Percentiles rank a stretch among this genome's conserved stretches.
phyloP scores from a whole-genome alignment of 2,329 filamentous ascomycete genomes.

The Emergomyces orientalis region DNA sequence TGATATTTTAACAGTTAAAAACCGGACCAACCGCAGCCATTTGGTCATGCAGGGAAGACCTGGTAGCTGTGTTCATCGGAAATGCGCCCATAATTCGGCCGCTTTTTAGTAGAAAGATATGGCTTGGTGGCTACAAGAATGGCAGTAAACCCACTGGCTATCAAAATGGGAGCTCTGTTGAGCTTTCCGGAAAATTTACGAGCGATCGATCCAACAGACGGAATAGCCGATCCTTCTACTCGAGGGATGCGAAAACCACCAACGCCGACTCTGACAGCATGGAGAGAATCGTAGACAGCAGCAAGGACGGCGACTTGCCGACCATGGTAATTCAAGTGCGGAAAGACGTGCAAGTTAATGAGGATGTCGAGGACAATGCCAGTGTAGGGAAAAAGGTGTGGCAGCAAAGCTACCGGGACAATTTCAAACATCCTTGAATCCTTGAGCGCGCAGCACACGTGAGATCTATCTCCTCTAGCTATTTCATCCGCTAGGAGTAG shows the following conservation, averaged over 20 bases:
- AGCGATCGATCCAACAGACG: neutral
- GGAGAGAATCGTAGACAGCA: constrained; percentile 1
- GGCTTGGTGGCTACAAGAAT: constrained; percentile 3
- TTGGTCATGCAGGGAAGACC: constrained; percentile 34
- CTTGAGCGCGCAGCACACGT: too few relatives aligned
- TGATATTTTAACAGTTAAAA: constrained; percentile 2
- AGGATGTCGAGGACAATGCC: neutral
- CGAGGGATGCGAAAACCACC: neutral
- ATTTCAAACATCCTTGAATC: neutral
- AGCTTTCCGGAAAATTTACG: constrained; percentile 1
- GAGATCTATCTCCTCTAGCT: neutral
- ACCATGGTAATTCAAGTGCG: constrained; percentile 5
- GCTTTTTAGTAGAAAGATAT: constrained; percentile 3
- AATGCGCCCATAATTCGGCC: constrained; percentile 31
- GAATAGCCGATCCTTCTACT: constrained; percentile 2
- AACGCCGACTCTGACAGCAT: constrained; percentile 3
- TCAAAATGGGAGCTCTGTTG: neutral
- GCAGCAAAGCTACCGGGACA: neutral
- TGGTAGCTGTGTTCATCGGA: constrained; percentile 32
- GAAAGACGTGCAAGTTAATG: constrained; percentile 1
- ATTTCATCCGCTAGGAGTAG: neutral
- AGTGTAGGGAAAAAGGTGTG: neutral
- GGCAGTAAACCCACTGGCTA: neutral
- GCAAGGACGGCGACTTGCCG: neutral
- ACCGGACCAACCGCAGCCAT: constrained; percentile 21